Percentiles rank a stretch among this genome's conserved stretches.
Conservation (phyloP, 2,329 filamentous ascomycete species). For the Periglandula ipomoeae region DNA sequence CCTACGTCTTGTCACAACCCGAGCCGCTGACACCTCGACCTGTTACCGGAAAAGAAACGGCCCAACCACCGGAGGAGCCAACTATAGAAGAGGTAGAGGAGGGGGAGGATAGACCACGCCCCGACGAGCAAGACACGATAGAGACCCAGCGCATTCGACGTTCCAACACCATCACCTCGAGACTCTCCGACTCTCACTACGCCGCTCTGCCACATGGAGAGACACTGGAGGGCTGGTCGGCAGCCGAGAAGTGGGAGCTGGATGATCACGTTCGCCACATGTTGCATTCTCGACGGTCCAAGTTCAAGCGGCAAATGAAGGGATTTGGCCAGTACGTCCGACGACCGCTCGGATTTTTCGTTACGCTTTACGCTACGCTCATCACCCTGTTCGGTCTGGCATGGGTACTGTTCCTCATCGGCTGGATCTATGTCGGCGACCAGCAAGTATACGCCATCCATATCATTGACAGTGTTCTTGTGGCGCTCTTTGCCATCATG, state of each 20-base stretch:
- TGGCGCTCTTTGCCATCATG: slow-evolving; percentile 61
- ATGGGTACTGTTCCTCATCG: slow-evolving; percentile 87
- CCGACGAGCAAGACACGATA: slow-evolving; percentile 13
- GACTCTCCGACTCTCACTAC: slow-evolving; percentile 61
- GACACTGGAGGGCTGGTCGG: slow-evolving; percentile 63
- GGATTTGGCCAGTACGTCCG: slow-evolving; percentile 74
- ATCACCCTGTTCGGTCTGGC: slow-evolving; percentile 79
- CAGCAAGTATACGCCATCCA: slow-evolving; percentile 61
- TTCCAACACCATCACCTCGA: slow-evolving; percentile 54
- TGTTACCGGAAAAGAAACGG: background rate
- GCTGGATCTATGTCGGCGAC: slow-evolving; percentile 76
- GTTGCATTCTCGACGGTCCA: slow-evolving; percentile 70
- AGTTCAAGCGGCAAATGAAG: slow-evolving; percentile 69
- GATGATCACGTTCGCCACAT: slow-evolving; percentile 85
- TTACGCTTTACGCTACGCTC: slow-evolving; percentile 73
- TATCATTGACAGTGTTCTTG: slow-evolving; percentile 61
- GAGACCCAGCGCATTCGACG: slow-evolving; percentile 23
- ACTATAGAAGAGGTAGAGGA: slow-evolving; percentile 2
- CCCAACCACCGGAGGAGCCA: slow-evolving; percentile 11
- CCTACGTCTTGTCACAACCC: slow-evolving; percentile 58
- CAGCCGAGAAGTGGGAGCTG: slow-evolving; percentile 63
- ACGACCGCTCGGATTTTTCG: slow-evolving; percentile 69
- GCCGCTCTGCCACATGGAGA: slow-evolving; percentile 71
- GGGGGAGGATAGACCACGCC: slow-evolving; percentile 3
- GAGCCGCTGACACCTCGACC: slow-evolving; percentile 1